phyloP scores from a whole-genome alignment of 768 basidiomycete genomes.

The Lyophyllum decastes region DNA sequence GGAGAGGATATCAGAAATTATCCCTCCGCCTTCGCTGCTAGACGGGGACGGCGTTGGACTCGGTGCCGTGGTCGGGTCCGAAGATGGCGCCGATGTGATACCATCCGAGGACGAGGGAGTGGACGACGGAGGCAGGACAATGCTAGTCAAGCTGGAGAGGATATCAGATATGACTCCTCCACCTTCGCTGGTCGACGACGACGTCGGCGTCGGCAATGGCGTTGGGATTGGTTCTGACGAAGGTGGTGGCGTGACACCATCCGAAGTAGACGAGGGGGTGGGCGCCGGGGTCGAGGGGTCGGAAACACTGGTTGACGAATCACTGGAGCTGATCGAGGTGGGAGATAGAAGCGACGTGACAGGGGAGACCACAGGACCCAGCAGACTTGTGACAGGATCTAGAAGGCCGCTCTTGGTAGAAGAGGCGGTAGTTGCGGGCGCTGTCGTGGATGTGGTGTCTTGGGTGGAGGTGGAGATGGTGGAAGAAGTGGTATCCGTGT shows the following conservation, averaged over 20 bases:
- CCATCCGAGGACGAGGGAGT: not conserved
- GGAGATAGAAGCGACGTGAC: not conserved
- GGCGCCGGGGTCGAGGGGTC: not conserved
- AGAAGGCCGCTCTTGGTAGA: too few relatives aligned
- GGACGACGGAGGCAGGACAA: slow-evolving; percentile 3
- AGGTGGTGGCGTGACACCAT: not conserved
- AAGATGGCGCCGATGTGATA: too few relatives aligned
- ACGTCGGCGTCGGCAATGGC: not conserved
- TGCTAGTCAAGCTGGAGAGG: slow-evolving; percentile 4
- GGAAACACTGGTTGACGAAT: not conserved
- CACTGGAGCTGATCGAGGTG: not conserved
- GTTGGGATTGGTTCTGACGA: not conserved
- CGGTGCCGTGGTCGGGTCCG: too few relatives aligned
- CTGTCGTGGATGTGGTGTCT: not conserved
- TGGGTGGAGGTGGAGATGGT: not conserved
- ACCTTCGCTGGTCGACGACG: not conserved
- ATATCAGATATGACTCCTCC: not conserved
- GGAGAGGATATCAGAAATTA: not conserved
- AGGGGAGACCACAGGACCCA: not conserved
- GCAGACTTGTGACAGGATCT: not conserved
- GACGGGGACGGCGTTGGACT: not conserved
- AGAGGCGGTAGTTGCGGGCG: too few relatives aligned
- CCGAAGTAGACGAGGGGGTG: not conserved
- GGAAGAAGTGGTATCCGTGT: not conserved
- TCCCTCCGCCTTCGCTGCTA: not conserved